Percentiles rank a stretch among this genome's conserved stretches.
phyloP scores from a whole-genome alignment of 176 grass and related monocot species.

The Rhynchospora breviuscula region DNA sequence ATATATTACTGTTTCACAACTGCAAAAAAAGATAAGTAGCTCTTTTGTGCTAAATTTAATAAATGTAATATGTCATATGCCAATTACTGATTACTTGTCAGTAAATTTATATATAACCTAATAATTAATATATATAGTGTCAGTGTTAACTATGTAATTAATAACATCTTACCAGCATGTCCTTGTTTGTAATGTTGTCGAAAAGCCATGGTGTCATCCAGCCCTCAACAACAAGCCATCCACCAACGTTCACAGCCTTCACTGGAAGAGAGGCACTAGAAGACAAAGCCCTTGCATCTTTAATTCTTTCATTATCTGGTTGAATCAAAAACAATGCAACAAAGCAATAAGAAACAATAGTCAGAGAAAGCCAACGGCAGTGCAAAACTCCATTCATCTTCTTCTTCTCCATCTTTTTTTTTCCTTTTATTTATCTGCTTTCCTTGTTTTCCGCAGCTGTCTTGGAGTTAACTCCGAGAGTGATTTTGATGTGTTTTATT shows the following conservation, averaged over 20 bases:
- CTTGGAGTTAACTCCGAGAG: neutral
- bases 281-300: neutral
- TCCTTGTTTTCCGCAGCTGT: neutral
- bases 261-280: constrained; percentile 3
- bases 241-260: constrained; percentile 54
- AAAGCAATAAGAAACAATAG: neutral
- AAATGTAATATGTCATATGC: too few relatives aligned
- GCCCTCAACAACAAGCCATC: constrained; percentile 67
- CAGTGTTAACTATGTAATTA: neutral
- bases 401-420: neutral
- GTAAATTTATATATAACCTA: neutral
- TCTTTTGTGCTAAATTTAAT: too few relatives aligned
- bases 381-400: neutral
- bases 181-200: constrained; percentile 54
- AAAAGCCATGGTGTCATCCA: constrained; percentile 72
- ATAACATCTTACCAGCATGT: constrained; percentile 32
- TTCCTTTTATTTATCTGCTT: neutral
- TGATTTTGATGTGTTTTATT: neutral
- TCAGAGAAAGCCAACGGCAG: neutral
- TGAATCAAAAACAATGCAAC: neutral
- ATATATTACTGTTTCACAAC: too few relatives aligned
- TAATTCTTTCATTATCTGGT: too few relatives aligned
- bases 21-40: neutral
- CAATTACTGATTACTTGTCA: neutral
- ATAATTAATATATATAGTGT: neutral